Conservation (phyloP, 305 asterid genomes). For the Ajuga reptans region DNA sequence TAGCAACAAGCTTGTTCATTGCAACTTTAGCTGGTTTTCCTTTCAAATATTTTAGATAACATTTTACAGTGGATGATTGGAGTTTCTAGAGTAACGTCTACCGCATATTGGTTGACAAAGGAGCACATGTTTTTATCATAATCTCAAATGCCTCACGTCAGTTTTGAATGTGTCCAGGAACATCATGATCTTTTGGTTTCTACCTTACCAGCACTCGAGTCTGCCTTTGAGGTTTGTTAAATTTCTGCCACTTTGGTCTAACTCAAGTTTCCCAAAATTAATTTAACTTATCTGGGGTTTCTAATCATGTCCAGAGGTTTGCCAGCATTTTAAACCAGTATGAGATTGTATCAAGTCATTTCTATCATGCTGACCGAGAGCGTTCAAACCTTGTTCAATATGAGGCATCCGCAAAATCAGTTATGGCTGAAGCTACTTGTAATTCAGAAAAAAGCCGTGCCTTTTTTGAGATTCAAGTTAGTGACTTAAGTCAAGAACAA, state of each 20-base stretch:
- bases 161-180: slow-evolving; percentile 51
- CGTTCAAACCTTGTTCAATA: slow-evolving; percentile 64
- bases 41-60: not conserved
- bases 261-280: slow-evolving; percentile 21
- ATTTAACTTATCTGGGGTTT: slow-evolving; percentile 23
- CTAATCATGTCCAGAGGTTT: slow-evolving; percentile 54
- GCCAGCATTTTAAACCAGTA: slow-evolving; percentile 61
- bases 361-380: slow-evolving; percentile 78
- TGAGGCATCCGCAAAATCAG: slow-evolving; percentile 72
- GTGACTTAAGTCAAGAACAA: slow-evolving; percentile 78
- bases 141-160: slow-evolving; percentile 20
- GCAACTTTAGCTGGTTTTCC: slow-evolving; percentile 6
- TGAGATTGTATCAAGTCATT: slow-evolving; percentile 69
- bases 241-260: slow-evolving; percentile 19
- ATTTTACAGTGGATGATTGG: slow-evolving; percentile 20
- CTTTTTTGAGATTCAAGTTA: slow-evolving; percentile 67
- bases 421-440: slow-evolving; percentile 70
- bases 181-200: slow-evolving; percentile 88
- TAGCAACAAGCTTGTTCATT: slow-evolving; percentile 1
- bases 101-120: slow-evolving; percentile 8
- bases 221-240: slow-evolving; percentile 79
- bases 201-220: slow-evolving; percentile 77
- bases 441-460: slow-evolving; percentile 64
- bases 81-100: slow-evolving; percentile 4
- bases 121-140: not conserved